These are phyloP conservation scores for Hibiscus syriacus DNA, from an alignment of 345 rosid species.

Conservation along the genomic window DNA sequence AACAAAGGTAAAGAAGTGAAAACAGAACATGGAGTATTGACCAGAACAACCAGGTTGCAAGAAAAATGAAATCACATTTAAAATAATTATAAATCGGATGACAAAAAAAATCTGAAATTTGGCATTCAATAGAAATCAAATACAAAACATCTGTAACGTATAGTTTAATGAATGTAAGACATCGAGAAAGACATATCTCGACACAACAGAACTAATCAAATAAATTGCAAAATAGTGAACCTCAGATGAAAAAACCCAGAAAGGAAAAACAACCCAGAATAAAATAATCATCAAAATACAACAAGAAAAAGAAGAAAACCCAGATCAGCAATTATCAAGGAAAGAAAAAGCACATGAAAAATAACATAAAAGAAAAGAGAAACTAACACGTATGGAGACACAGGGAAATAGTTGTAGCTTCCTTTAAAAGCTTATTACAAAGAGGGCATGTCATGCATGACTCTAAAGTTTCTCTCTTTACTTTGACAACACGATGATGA, in stretches of 20 bases:
- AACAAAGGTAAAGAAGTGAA: background rate
- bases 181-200: background rate
- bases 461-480: slow-evolving; percentile 40
- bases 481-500: slow-evolving; percentile 31
- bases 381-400: slow-evolving; percentile 78
- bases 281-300: slow-evolving; percentile 4
- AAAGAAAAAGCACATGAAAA: no score
- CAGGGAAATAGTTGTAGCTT: slow-evolving; percentile 67
- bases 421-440: slow-evolving; percentile 48
- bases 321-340: slow-evolving; percentile 4
- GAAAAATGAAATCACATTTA: background rate
- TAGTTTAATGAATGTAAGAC: background rate
- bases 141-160: background rate
- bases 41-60: background rate
- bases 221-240: slow-evolving; percentile 2
- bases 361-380: slow-evolving; percentile 3
- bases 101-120: background rate
- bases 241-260: slow-evolving; percentile 2
- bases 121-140: background rate
- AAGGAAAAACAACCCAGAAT: slow-evolving; percentile 14
- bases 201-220: background rate
- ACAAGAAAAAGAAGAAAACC: slow-evolving; percentile 6
- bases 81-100: background rate
- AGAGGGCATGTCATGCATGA: slow-evolving; percentile 82
- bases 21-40: background rate